phyloP scores from a whole-genome alignment of 1,284 basidiomycete species.

The Fistulinella staudtii region DNA sequence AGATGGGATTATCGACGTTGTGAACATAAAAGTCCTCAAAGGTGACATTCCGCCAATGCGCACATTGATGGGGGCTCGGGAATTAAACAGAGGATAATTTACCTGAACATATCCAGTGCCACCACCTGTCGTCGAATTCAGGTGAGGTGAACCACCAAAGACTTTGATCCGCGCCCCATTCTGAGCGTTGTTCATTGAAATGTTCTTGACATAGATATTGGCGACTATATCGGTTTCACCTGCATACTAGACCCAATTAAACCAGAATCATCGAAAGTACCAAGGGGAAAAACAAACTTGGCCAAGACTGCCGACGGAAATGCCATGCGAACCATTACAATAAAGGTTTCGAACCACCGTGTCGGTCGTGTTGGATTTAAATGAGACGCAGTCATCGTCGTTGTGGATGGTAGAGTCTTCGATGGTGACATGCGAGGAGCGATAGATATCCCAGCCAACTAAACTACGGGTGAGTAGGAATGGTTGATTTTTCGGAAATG shows the following conservation, averaged over 20 bases:
- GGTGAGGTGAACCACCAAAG: slow-evolving; percentile 31
- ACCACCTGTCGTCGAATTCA: slow-evolving; percentile 29
- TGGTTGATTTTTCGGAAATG: accelerated
- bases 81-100: neutral
- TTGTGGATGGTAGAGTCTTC: slow-evolving; percentile 39
- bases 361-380: slow-evolving; percentile 21
- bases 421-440: slow-evolving; percentile 38
- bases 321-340: slow-evolving; percentile 18
- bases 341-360: slow-evolving; percentile 13
- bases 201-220: slow-evolving; percentile 44
- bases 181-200: slow-evolving; percentile 47
- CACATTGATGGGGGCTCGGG: neutral
- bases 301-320: slow-evolving; percentile 22
- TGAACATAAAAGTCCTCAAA: slow-evolving; percentile 37
- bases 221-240: slow-evolving; percentile 48
- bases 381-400: slow-evolving; percentile 44
- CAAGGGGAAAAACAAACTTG: slow-evolving; percentile 10
- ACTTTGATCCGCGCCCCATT: slow-evolving; percentile 53
- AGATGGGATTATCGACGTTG: slow-evolving; percentile 44
- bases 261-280: too few relatives aligned
- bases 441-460: slow-evolving; percentile 51
- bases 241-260: slow-evolving; percentile 42
- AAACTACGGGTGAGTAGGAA: neutral
- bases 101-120: slow-evolving; percentile 35
- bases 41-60: slow-evolving; percentile 34